Evolutionary conservation across 83 land plant genomes (phyloP).

Genomic region (Larix sibirica): DNA sequence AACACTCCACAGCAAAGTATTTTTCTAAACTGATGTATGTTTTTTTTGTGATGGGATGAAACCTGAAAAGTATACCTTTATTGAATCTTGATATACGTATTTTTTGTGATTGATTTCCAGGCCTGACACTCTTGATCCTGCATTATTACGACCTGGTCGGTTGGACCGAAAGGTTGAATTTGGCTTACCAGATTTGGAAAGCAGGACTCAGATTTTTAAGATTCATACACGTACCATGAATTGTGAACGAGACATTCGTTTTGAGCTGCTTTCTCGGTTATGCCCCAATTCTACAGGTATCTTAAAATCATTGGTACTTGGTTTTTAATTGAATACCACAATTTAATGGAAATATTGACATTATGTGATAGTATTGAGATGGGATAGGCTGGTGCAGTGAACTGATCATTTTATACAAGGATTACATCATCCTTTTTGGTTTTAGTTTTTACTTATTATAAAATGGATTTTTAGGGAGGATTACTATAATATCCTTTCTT

Average conservation of each 20-base stretch:
- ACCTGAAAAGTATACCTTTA: background rate
- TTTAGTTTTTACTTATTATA: no score
- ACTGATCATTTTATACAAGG: background rate
- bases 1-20: background rate
- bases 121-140: constrained; percentile 98
- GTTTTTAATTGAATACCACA: constrained; percentile 1
- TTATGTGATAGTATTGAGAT: background rate
- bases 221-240: constrained; percentile 98
- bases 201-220: constrained; percentile 96
- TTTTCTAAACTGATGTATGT: background rate
- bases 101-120: constrained; percentile 35
- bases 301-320: background rate
- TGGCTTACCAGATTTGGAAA: constrained; percentile 95
- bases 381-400: background rate
- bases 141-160: constrained; percentile 92
- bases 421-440: no score
- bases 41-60: background rate
- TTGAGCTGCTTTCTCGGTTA: constrained; percentile 93
- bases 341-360: background rate
- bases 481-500: no score
- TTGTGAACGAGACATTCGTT: constrained; percentile 94
- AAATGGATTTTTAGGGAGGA: no score
- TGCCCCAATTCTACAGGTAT: constrained; percentile 98
- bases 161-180: constrained; percentile 97
- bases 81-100: background rate